Evolutionary conservation across 352 stramenopile genomes (phyloP), one percentile per base, ranked within the genome.

Genomic region (Globisporangium megalacanthum): DNA sequence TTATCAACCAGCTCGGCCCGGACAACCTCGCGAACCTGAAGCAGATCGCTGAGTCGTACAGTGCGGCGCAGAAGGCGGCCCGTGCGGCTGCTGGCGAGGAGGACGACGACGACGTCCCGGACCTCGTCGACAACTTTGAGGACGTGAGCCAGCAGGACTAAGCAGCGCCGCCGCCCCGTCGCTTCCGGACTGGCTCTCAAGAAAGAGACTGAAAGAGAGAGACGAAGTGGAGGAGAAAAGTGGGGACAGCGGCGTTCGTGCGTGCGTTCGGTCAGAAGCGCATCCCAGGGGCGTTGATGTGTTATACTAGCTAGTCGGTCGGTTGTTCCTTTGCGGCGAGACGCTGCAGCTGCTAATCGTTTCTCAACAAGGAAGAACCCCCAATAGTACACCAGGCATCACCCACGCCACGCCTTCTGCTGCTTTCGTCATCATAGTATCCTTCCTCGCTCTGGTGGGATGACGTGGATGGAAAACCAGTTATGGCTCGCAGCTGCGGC

Each of bases 51-150:
- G 89, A 96, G 68, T 92, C 84, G 63, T 89, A 83, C 78, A 92
- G 74, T 54, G 77, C 77, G 42, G 79, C 78, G 56, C 82, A 89
- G 67, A 92, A 88, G 67, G 76, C 75, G 35, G 79, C 86, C 50
- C 85, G 94, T 61, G 84, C 76, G 50, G 77, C 80, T 20, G 85
- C 72, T 45, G 78, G 83, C 33, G 89, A 96, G 37, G 86, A 94
- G 54, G 89, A 96, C 47, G 94, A 98, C 63, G 95, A 98, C 60
- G 95, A 98, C 71, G 94, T 99, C 55, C 96, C 96, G 49, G 96
- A 99, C 75, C 94, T 99, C 66, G 96, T 99, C 31, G 96, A 99
- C 72, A 98, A 98, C 88, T 99, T 99, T 71, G 96, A 99, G 72
- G 96, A 98, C 61, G 92, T 97, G 68, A 97, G 86, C 75, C 78